Base-by-base conservation (phyloP, 352 stramenopile species). In the Phytophthora melonis region DNA sequence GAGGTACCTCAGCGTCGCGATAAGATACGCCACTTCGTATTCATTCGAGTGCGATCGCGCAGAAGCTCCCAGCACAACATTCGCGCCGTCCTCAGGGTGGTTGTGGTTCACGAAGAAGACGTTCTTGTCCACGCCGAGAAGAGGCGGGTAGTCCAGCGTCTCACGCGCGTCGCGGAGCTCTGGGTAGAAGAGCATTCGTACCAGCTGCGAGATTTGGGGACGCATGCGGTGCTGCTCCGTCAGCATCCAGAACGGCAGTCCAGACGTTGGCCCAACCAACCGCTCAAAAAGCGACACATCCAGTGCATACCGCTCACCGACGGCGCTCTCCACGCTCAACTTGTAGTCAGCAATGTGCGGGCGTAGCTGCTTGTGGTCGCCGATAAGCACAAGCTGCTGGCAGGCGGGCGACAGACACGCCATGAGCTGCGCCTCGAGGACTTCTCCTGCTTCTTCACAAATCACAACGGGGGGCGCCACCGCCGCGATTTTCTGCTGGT, bases 261-360 rank as follows among this genome's bases (percentile, higher is more conserved):
- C 58, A 1, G 68, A 84, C 1, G 47, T 36, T 47, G 53, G 61
- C 1, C 25, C 54, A 10, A 91, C 81, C 13, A 98, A 73, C 13
- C 92, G 72, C 70, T 97, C 92, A 79, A 97, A 97, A 23, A 97
- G 64, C 10, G 90, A 97, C 27, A 92, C 68, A 70, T 98, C 86
- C 30, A 97, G 74, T 61, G 91, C 72, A 70, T 88, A 93, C 11
- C 69, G 61, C n/a, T 79, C 47, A n/a, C 86, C 87, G 66, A 76
- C 45, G 13, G 74, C 45, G 23, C 76, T 83, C 45, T 89, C 81
- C 45, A 86, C 83, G 21, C 85, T 93, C 1, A 97, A 75, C 3
- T 83, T 84, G 76, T 94, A 89, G 27, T 84, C 80, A n/a, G 86
- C 79, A 53, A 94, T 81, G 19, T 92, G 87, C 2, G 92, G 92